These are phyloP conservation scores for Solanum piurae DNA, from an alignment of 257 asterid genomes.

Conservation along the genomic window DNA sequence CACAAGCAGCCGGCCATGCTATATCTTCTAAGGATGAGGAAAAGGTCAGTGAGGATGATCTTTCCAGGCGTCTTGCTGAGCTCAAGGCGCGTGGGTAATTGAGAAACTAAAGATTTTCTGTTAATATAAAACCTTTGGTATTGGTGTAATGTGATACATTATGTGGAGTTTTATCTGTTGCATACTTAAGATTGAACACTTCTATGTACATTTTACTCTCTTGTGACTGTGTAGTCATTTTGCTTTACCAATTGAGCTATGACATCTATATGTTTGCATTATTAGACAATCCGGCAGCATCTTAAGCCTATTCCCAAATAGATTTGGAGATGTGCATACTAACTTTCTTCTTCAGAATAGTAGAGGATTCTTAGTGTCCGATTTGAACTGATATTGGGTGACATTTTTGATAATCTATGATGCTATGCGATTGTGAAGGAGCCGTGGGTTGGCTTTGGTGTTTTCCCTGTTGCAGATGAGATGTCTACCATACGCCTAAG, in stretches of 20 bases:
- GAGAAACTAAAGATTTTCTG: not conserved
- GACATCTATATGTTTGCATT: not conserved
- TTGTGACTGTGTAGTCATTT: not conserved
- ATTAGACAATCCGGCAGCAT: not conserved
- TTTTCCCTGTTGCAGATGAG: not conserved
- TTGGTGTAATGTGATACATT: not conserved
- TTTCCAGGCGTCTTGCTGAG: constrained; percentile 89
- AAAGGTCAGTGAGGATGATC: constrained; percentile 86
- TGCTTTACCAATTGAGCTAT: not conserved
- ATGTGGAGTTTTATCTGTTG: not conserved
- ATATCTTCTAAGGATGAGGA: constrained; percentile 46
- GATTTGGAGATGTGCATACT: not conserved
- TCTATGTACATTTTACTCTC: not conserved
- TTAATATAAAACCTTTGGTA: not conserved
- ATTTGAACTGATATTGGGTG: not conserved
- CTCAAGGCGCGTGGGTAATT: constrained; percentile 86
- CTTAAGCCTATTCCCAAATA: not conserved
- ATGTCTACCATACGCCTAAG: not conserved
- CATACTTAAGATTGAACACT: not conserved
- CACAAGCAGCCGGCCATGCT: constrained; percentile 73
- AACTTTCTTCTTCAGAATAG: not conserved
- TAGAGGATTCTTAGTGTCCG: not conserved
- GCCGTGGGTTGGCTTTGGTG: not conserved
- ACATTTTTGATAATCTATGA: not conserved
- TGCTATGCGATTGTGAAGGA: not conserved